These are phyloP conservation scores for Leccinum pachyderme DNA, from an alignment of 1,284 basidiomycete species.

Conservation along the genomic window DNA sequence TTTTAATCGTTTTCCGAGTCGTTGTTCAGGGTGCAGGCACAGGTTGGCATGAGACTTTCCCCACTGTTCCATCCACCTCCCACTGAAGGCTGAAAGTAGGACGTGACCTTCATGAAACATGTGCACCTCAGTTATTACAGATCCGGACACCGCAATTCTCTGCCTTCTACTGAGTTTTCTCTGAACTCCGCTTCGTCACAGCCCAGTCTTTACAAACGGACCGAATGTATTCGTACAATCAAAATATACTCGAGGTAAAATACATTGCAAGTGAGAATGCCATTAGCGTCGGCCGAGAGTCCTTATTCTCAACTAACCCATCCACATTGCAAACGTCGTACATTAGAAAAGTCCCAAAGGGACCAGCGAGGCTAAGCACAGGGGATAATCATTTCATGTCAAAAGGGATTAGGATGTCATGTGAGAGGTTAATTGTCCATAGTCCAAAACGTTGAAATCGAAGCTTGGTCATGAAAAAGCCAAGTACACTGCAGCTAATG, in stretches of 20 bases:
- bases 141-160: too few species aligned
- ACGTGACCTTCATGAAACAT: neutral
- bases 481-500: slow-evolving; percentile 17
- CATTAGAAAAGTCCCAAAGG: slow-evolving; percentile 7
- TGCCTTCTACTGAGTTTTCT: slow-evolving; percentile 5
- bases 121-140: neutral
- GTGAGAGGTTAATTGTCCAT: slow-evolving; percentile 9
- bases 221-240: slow-evolving; percentile 22
- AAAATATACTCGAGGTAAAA: slow-evolving; percentile 21
- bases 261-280: slow-evolving; percentile 22
- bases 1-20: neutral
- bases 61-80: neutral
- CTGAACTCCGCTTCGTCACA: neutral
- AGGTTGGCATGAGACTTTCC: neutral
- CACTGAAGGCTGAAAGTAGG: neutral
- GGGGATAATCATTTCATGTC: slow-evolving; percentile 9
- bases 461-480: slow-evolving; percentile 20
- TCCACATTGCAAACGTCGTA: slow-evolving; percentile 20
- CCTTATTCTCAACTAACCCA: slow-evolving; percentile 13
- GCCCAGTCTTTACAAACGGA: neutral
- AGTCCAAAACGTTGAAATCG: slow-evolving; percentile 9
- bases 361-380: slow-evolving; percentile 14
- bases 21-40: neutral
- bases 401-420: slow-evolving; percentile 8
- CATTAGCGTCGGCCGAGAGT: slow-evolving; percentile 8